Percentiles rank a stretch among this genome's conserved stretches.
These are phyloP conservation scores for Neurospora sp. DNA, from an alignment of 495 filamentous ascomycete genomes.

Conservation along the genomic window DNA sequence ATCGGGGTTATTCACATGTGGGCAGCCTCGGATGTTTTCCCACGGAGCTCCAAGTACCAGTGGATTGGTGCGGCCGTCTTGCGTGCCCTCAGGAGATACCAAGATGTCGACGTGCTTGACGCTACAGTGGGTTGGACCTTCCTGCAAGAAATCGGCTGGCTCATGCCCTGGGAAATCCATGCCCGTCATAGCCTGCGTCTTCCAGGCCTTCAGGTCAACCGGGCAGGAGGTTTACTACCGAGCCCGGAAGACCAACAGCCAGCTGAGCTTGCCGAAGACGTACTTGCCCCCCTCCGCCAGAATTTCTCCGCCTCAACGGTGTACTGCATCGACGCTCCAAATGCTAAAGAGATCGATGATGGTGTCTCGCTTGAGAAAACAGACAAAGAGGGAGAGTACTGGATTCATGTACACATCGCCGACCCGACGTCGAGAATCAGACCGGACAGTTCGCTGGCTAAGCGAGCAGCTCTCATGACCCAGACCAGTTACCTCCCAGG, in stretches of 20 bases:
- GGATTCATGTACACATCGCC: conserved; percentile 88
- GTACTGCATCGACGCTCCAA: conserved; percentile 71
- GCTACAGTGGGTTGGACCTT: conserved; percentile 53
- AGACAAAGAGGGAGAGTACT: conserved; percentile 48
- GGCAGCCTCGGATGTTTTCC: conserved; percentile 45
- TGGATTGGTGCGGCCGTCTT: conserved; percentile 62
- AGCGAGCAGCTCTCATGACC: conserved; percentile 52
- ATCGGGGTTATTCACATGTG: conserved; percentile 65
- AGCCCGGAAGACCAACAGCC: conserved; percentile 21
- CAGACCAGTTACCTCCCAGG: conserved; percentile 70
- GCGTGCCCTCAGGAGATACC: conserved; percentile 61
- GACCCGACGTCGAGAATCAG: conserved; percentile 80
- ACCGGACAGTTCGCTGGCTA: conserved; percentile 45
- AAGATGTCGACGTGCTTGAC: conserved; percentile 42
- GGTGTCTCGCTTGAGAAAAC: conserved; percentile 70
- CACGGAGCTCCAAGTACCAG: conserved; percentile 35
- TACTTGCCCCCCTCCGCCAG: conserved; percentile 50
- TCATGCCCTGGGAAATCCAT: conserved; percentile 71
- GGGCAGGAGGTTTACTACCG: conserved; percentile 21
- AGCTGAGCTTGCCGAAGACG: conserved; percentile 21
- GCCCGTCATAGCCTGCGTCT: conserved; percentile 52
- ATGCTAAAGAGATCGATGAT: conserved; percentile 78
- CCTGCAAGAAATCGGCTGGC: conserved; percentile 76
- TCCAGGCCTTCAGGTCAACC: conserved; percentile 38
- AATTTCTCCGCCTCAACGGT: conserved; percentile 63